Evolutionary conservation across 2,329 filamentous ascomycete genomes (phyloP), one percentile per base, ranked within the genome.

Genomic region (Sordariomycetes sp.): DNA sequence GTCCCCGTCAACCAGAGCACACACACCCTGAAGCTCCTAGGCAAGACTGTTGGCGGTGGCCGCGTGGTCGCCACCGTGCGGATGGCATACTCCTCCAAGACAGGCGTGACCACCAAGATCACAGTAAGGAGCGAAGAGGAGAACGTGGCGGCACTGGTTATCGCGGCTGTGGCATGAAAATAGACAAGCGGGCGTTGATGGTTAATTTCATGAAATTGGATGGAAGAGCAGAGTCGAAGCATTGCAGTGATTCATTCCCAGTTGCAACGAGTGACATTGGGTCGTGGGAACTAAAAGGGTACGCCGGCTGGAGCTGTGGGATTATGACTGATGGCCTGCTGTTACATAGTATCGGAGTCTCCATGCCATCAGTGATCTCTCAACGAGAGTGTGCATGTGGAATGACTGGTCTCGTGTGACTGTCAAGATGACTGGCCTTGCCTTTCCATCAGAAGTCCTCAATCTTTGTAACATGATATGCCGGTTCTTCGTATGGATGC

Each of bases 71-170:
- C 83, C 40, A 80, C 77, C 44, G 78, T 96, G 43, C 77, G 87
- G 60, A 94, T 98, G 88, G 92, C 88, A 1, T 95, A 79, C 63
- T 93, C 86, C 41, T 79, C 83, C 49, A 94, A 93, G 72, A 82
- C 81, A 32, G 92, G 92, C 34, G 87, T 96, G 18, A 95, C 92
- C 38, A 93, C 90, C 51, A 96, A 96, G 75, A 86, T 98, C 48
- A 84, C 82, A 34, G 85, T 90, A 40, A 75, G 92, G 54, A 84
- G 83, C 57, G 92, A 98, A 59, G 92, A 98, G 62, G 86, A 92
- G 54, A 86, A 86, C 36, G 79, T 98, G 51, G 87, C 92, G 41
- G 72, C 79, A 39, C 68, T 93, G 58, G 77, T 96, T 40, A 74
- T 95, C 55, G 84, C 78, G 46, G 87, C 86, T 48, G 79, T 95